Conservation (phyloP, 805 yeast species). For the Kazachstania martiniae region DNA sequence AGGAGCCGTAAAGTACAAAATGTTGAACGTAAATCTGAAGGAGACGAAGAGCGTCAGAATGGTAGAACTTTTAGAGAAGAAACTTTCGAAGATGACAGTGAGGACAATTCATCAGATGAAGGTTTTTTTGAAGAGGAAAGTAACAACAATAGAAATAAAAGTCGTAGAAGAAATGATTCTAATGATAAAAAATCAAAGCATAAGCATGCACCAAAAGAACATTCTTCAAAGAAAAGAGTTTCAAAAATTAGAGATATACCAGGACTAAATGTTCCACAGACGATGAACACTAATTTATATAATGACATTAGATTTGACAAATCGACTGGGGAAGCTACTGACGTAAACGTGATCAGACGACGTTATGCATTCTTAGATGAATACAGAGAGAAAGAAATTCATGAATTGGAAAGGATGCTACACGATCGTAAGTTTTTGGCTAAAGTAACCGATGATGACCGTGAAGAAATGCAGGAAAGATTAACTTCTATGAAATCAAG, state of each 20-base stretch:
- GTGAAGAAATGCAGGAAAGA: slow-evolving; percentile 40
- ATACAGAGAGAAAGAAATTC: slow-evolving; percentile 66
- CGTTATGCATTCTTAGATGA: slow-evolving; percentile 81
- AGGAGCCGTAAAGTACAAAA: background rate
- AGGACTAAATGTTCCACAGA: slow-evolving; percentile 40
- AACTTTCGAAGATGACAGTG: slow-evolving; percentile 5
- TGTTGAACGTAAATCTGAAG: slow-evolving; percentile 2
- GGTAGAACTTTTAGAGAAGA: slow-evolving; percentile 5
- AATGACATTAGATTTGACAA: slow-evolving; percentile 86
- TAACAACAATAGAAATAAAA: slow-evolving; percentile 9
- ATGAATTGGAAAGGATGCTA: slow-evolving; percentile 43
- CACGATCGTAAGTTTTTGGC: slow-evolving; percentile 40
- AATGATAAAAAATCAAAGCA: slow-evolving; percentile 28
- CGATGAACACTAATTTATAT: slow-evolving; percentile 35
- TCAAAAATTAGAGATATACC: slow-evolving; percentile 64
- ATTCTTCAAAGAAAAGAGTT: slow-evolving; percentile 63
- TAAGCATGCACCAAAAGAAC: slow-evolving; percentile 85
- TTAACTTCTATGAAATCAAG: slow-evolving; percentile 59
- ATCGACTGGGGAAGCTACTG: slow-evolving; percentile 78
- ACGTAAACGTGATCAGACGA: slow-evolving; percentile 51
- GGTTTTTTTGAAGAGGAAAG: slow-evolving; percentile 33
- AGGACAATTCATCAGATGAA: slow-evolving; percentile 13
- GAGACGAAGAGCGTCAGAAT: slow-evolving; percentile 11
- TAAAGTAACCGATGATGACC: slow-evolving; percentile 34
- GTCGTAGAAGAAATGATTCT: background rate